Base-by-base conservation (phyloP, 768 basidiomycete species). In the Chalciporus piperatus region DNA sequence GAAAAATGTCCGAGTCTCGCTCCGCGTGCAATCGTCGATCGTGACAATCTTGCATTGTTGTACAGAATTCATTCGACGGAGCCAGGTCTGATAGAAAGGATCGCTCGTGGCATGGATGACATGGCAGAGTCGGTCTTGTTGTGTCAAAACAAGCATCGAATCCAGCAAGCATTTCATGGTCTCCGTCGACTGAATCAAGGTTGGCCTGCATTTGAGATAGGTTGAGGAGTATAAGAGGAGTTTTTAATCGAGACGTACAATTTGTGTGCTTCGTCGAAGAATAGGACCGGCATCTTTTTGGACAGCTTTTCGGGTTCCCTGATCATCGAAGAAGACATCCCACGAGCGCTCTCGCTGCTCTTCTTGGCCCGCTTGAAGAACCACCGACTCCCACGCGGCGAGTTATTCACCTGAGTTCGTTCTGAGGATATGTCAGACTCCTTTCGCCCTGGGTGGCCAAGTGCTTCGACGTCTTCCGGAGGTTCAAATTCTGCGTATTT, bases 261-360 rank as follows among this genome's bases (percentile, higher is more conserved):
- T 66, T 86, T 89, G 63, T 93, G 91, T 2, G 89, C 88, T 65
- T 93, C 91, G 56, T 93, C 91, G 54, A 93, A 81, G 64, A 92
- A 87, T 51, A 92, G 77, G 12, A 88, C 87, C 1, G 88, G 88
- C 63, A 86, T 80, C 69, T 81, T 85, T 74, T 92, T 92, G 51
- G 54, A 39, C 12, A 68, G 71, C 50, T 70, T 74, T 48, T 68
- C 74, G 16, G 63, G 54, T 5, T 66, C 66, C 48, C 66, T 68
- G 46, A 64, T 52, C 47, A 59, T 41, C 23, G 59, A 61, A 37
- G 69, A 70, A n/a, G 67, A 67, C 55, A 63, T 45, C 47, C 67
- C 64, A 16, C 57, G 61, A 66, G 56, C 73, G n/a, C 62, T 63
- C 6, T 65, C 63, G 25, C 59, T 62, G 13, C 49, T 47, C 45